phyloP scores from a whole-genome alignment of 805 yeast species.

The Candida arabinofermentans region DNA sequence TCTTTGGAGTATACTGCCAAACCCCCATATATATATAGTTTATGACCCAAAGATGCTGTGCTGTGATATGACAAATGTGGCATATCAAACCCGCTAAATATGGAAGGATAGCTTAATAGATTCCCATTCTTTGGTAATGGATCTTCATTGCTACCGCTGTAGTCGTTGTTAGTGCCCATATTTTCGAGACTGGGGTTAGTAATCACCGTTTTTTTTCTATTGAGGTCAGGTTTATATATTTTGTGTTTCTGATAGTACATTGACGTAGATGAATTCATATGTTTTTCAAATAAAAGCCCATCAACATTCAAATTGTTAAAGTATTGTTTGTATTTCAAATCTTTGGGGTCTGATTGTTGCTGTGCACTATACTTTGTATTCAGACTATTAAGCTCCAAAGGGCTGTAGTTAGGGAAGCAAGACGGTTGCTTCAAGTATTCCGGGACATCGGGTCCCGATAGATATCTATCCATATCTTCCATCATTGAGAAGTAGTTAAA shows the following conservation, averaged over 20 bases:
- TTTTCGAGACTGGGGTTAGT: no score
- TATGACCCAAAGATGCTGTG: constrained; percentile 34
- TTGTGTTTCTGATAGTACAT: constrained; percentile 21
- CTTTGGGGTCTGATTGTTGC: neutral
- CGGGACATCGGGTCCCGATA: constrained; percentile 20
- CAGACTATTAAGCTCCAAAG: constrained; percentile 1
- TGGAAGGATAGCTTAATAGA: constrained; percentile 29
- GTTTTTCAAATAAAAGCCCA: constrained; percentile 21
- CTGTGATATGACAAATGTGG: constrained; percentile 44
- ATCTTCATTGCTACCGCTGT: neutral
- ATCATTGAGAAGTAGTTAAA: no score
- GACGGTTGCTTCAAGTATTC: constrained; percentile 16
- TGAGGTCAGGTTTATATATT: constrained; percentile 10
- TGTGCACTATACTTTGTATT: neutral
- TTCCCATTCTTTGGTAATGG: constrained; percentile 10
- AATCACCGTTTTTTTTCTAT: neutral
- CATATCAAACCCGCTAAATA: constrained; percentile 36
- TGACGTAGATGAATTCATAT: constrained; percentile 16
- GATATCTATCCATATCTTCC: constrained; percentile 19
- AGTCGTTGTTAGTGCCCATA: neutral
- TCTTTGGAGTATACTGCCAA: constrained; percentile 19
- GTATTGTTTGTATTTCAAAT: constrained; percentile 20
- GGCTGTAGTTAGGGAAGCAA: constrained; percentile 14
- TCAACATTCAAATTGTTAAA: constrained; percentile 22
- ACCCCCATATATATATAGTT: constrained; percentile 45